phyloP scores from a whole-genome alignment of 2,329 filamentous ascomycete genomes.

The Gaeumannomyces sp. region DNA sequence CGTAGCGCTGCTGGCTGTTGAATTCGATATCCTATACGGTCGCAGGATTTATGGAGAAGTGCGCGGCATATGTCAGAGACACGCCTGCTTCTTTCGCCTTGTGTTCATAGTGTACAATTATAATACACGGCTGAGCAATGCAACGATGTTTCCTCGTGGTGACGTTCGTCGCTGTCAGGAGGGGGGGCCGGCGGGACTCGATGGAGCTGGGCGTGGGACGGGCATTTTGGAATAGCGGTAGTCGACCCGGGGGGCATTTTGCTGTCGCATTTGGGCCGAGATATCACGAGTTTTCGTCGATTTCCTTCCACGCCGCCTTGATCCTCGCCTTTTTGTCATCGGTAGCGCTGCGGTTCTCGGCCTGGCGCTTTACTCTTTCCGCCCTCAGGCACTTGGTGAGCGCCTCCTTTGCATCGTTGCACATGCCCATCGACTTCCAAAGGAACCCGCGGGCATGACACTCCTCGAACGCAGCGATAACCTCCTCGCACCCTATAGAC shows the following conservation, averaged over 20 bases:
- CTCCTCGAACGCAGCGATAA: conserved; percentile 90
- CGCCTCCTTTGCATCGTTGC: conserved; percentile 76
- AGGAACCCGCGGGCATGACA: conserved; percentile 91
- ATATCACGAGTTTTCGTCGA: conserved; percentile 59
- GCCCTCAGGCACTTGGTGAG: conserved; percentile 80
- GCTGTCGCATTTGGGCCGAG: background rate
- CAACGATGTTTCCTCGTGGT: background rate
- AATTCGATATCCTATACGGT: background rate
- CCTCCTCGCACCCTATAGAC: conserved; percentile 76
- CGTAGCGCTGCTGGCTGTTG: background rate
- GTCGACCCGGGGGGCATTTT: background rate
- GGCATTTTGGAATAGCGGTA: background rate
- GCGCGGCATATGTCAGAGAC: background rate
- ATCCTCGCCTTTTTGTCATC: conserved; percentile 67
- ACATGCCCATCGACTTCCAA: conserved; percentile 84
- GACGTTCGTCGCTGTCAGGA: background rate
- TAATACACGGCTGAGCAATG: background rate
- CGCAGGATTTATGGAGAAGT: background rate
- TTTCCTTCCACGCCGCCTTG: conserved; percentile 71
- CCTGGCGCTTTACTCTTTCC: conserved; percentile 73
- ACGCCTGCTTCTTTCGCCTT: background rate
- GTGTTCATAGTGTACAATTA: background rate
- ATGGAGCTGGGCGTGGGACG: background rate
- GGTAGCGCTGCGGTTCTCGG: conserved; percentile 65
- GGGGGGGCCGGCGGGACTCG: background rate